Evolutionary conservation across 805 yeast genomes (phyloP), one percentile per base, ranked within the genome.

Genomic region (Yarrowia sp.): DNA sequence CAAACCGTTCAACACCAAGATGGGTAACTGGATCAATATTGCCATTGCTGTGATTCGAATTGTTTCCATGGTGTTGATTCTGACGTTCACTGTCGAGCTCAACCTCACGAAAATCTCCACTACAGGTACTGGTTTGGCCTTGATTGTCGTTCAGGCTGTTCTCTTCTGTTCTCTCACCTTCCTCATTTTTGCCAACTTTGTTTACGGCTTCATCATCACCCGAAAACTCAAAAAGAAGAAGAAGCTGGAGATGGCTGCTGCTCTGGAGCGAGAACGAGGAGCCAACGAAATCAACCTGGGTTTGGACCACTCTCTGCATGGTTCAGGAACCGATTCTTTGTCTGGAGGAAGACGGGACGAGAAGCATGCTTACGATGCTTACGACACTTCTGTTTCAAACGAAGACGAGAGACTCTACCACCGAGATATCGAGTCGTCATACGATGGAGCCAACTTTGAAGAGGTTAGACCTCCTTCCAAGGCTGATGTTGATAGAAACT

Each of bases 101-200:
- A 67, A 72, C 18, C 44, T 74, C 39, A 57, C 66, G 11, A 66
- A 66, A 17, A 70, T 75, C 17, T 66, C 70, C 8, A 65, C 69
- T 11, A 75, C 76, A 7, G 73, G 70, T 13, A 69, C 74, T 22
- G 77, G 77, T 6, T 67, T 74, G 31, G 71, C 71, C 2, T 65
- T 74, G 50, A 67, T 74, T 14, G 71, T 73, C 18, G 44, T 74
- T 31, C 77, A 74, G 57, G 70, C 73, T 6, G 65, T 69, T 6
- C 68, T 74, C 38, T 71, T 76, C 8, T 66, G 69, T 9, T 31
- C 69, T 11, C 68, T 74, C 14, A 71, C 70, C 11, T 3, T 71
- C 2, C 66, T 74, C 41, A 71, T 74, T 33, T 17, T 72, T 13
- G 65, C 65, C 31, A 61, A 61, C 41, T 45, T 48, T n/a, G 14